Conservation (phyloP, 805 yeast species). For the Myxozyma vanderwaltii region DNA sequence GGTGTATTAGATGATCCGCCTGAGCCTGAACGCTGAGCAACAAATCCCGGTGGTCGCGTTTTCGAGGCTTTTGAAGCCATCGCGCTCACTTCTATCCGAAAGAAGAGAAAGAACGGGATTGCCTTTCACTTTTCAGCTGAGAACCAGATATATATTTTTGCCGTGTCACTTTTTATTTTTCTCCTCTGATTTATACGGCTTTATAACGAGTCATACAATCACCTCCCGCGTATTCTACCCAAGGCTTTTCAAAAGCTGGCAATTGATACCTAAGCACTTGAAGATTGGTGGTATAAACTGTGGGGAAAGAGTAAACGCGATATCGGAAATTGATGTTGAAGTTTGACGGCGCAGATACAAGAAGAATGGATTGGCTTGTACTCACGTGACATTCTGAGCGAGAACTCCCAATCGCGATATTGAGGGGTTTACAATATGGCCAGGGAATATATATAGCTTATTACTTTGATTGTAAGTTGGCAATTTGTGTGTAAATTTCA, state of each 20-base stretch:
- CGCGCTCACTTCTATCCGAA: background rate
- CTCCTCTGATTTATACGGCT: too few species aligned
- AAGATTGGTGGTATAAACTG: background rate
- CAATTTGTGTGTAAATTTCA: too few species aligned
- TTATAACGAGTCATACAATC: too few species aligned
- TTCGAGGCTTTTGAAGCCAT: slow-evolving; percentile 32
- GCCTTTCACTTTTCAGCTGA: background rate
- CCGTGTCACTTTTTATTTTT: too few species aligned
- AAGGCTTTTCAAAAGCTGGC: too few species aligned
- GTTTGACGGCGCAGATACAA: background rate
- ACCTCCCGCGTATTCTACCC: too few species aligned
- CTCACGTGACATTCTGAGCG: slow-evolving; percentile 1
- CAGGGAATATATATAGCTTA: too few species aligned
- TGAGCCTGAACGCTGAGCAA: slow-evolving; percentile 1
- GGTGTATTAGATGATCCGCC: background rate
- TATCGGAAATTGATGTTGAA: background rate
- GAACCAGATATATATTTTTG: too few species aligned
- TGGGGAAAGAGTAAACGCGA: slow-evolving; percentile 1
- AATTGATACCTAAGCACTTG: too few species aligned
- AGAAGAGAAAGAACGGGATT: background rate
- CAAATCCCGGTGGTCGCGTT: slow-evolving; percentile 29
- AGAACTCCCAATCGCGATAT: slow-evolving; percentile 3
- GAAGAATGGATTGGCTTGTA: background rate
- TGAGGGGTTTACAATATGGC: too few species aligned
- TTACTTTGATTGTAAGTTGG: too few species aligned